phyloP scores from a whole-genome alignment of 2,329 filamentous ascomycete genomes.

The Zymoseptoria ardabiliae region DNA sequence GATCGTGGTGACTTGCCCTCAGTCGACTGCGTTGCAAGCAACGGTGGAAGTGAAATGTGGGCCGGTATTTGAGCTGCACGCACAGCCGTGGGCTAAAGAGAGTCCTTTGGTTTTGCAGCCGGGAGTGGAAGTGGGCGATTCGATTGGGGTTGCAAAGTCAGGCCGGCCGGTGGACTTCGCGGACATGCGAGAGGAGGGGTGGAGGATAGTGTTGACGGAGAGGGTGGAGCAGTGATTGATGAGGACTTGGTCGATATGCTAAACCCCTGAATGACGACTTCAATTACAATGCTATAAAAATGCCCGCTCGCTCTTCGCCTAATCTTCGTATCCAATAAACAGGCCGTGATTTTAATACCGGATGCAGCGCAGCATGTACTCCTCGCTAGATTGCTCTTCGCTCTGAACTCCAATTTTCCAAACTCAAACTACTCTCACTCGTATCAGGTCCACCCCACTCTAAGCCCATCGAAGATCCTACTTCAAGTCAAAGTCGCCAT shows the following conservation, averaged over 20 bases:
- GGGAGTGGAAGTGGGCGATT: slow-evolving; percentile 7
- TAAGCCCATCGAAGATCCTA: neutral
- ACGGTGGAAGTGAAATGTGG: slow-evolving; percentile 9
- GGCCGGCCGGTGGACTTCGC: neutral
- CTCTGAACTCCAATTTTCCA: neutral
- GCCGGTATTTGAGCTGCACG: slow-evolving; percentile 10
- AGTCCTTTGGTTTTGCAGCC: slow-evolving; percentile 8
- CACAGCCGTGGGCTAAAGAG: slow-evolving; percentile 6
- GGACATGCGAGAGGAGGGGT: slow-evolving; percentile 1
- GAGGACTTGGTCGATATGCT: neutral
- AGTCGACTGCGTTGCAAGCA: slow-evolving; percentile 1
- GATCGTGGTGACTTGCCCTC: slow-evolving; percentile 2
- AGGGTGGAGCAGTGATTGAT: neutral
- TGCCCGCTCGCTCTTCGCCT: neutral
- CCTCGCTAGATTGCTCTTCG: neutral
- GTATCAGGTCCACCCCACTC: neutral
- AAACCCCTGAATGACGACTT: neutral
- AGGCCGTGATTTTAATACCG: neutral
- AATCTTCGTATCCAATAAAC: neutral
- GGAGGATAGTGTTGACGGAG: slow-evolving; percentile 2
- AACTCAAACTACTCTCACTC: neutral
- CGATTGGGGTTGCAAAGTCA: neutral
- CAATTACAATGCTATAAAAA: neutral
- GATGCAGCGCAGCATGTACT: neutral
- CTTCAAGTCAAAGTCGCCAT: slow-evolving; percentile 36